Conservation (phyloP, 192 early-diverging fungal genomes). For the Kickxella alabastrina region DNA sequence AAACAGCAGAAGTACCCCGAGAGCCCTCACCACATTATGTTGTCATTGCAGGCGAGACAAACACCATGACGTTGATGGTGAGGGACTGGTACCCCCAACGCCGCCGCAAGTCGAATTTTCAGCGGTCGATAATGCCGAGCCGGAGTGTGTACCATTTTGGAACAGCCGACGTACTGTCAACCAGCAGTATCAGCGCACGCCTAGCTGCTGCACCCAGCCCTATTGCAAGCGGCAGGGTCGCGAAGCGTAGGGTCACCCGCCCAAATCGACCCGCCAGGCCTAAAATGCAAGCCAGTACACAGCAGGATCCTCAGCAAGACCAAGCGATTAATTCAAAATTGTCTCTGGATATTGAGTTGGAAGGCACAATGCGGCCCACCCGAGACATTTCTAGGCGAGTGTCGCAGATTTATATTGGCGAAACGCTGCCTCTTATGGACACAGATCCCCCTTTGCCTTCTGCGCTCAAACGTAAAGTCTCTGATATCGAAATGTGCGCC, state of each 20-base stretch:
- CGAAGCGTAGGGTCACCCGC: slow-evolving; percentile 16
- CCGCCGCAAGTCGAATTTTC: neutral
- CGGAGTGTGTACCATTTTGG: no score
- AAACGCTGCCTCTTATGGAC: no score
- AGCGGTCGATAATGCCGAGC: neutral
- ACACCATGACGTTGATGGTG: no score
- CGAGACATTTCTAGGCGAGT: no score
- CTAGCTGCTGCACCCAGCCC: slow-evolving; percentile 12
- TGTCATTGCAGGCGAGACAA: no score
- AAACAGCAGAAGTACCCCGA: no score
- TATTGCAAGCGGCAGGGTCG: slow-evolving; percentile 31
- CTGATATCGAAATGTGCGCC: neutral
- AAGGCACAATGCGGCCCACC: no score
- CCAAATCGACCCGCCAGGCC: neutral
- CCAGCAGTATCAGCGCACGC: neutral
- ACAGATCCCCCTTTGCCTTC: no score
- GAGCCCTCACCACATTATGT: no score
- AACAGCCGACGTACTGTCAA: neutral
- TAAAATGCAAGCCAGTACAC: neutral
- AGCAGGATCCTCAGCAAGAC: neutral
- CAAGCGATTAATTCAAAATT: no score
- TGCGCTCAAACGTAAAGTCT: slow-evolving; percentile 1
- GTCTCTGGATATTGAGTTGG: no score
- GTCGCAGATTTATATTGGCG: no score
- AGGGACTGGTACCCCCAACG: neutral